phyloP scores from a whole-genome alignment of 352 stramenopile species.

The Phytopythium delawarense region DNA sequence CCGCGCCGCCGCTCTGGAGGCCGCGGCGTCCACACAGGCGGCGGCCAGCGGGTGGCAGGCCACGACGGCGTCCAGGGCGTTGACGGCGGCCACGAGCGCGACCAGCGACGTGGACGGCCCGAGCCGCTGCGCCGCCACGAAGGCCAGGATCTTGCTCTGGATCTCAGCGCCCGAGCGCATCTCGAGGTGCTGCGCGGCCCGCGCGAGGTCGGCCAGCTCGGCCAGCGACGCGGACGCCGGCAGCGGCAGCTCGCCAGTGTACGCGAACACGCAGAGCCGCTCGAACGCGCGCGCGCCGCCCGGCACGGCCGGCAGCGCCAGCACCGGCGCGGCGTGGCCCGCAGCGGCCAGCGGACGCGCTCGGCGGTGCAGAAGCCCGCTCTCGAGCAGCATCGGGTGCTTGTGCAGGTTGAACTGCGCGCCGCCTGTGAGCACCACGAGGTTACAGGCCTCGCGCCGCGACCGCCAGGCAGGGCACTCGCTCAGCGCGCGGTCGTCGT shows the following conservation, averaged over 20 bases:
- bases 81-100: slow-evolving; percentile 18
- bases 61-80: slow-evolving; percentile 15
- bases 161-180: slow-evolving; percentile 29
- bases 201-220: slow-evolving; percentile 7
- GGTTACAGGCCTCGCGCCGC: slow-evolving; percentile 42
- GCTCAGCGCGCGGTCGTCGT: slow-evolving; percentile 37
- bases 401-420: slow-evolving; percentile 76
- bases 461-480: slow-evolving; percentile 51
- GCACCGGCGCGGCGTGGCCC: slow-evolving; percentile 23
- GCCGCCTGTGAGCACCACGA: slow-evolving; percentile 55
- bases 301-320: slow-evolving; percentile 45
- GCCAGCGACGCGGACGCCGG: slow-evolving; percentile 4
- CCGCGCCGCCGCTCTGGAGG: slow-evolving; percentile 5
- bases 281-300: slow-evolving; percentile 59
- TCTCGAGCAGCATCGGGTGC: slow-evolving; percentile 57
- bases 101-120: background rate
- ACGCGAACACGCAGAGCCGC: slow-evolving; percentile 61
- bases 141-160: slow-evolving; percentile 19
- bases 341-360: slow-evolving; percentile 22
- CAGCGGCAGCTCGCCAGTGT: slow-evolving; percentile 47
- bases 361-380: slow-evolving; percentile 35
- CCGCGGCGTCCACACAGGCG: slow-evolving; percentile 22
- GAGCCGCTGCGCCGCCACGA: slow-evolving; percentile 22
- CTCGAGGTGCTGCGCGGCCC: slow-evolving; percentile 33
- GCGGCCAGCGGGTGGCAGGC: slow-evolving; percentile 23